Base-by-base conservation (phyloP, 305 asterid species). In the Solanum hybrid region DNA sequence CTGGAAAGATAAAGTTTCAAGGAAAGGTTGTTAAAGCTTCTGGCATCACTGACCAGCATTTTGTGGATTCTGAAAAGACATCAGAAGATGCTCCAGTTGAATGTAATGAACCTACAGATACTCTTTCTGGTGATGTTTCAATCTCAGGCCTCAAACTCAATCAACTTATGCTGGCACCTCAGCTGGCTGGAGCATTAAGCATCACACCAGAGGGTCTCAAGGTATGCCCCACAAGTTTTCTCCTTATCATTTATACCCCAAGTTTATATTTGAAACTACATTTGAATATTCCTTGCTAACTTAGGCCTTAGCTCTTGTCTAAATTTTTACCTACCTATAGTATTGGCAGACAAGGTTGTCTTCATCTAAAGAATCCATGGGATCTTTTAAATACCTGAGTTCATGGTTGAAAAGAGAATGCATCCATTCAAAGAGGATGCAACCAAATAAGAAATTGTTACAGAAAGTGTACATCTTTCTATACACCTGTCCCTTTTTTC, bases 151-250 rank as follows among this genome's bases (percentile, higher is more conserved):
- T 97, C 88, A 97, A 97, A 91, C 98, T 97, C 87, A 97, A 97
- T 95, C 99, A 97, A 91, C 91, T 97, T 93, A 95, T 95, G 98
- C 93, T 97, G 95, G 99, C 99, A 91, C 99, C 99, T 90, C 99
- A 97, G 92, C 93, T 97, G 92, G 95, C 97, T 93, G 99, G 99
- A 90, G 95, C 91, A 79, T 90, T 97, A 90, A 95, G 93, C 94
- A 94, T 97, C 90, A 93, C 96, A 86, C 91, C 94, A 6, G 91
- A 91, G 87, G 96, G 99, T 90, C 92, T 97, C 82, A 97, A 96
- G 99, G 99, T 97, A 85, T 88, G 93, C 88, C 90, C 66, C 35
- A n/a, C 42, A 75, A 69, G 46, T 91, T 89, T 91, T 34, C 88
- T 88, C 80, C 88, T 87, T 51, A 17, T 84, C 6, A 29, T 51